Evolutionary conservation across 805 yeast species (phyloP).

Genomic region (Barnettozyma vustinii): DNA sequence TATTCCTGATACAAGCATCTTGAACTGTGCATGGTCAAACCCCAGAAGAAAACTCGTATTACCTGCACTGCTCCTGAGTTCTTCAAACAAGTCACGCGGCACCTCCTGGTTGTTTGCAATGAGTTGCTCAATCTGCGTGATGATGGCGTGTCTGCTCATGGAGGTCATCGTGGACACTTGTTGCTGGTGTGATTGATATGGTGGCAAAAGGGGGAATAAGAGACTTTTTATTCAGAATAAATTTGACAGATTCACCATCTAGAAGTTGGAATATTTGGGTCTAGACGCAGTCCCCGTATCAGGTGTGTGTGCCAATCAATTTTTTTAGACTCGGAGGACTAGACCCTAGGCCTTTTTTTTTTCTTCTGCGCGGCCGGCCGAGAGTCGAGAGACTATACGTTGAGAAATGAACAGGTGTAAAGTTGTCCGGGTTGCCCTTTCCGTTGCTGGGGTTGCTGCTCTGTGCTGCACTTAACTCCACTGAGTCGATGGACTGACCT

Average conservation of each 20-base stretch:
- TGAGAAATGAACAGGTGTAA: background rate
- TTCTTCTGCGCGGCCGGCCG: background rate
- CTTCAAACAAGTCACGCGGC: constrained; percentile 10
- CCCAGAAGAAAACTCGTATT: constrained; percentile 11
- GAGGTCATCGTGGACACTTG: constrained; percentile 1
- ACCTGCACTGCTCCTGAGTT: constrained; percentile 14
- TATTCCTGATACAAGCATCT: constrained; percentile 9
- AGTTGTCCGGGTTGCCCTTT: background rate
- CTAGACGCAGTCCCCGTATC: background rate
- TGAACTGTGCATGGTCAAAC: constrained; percentile 11
- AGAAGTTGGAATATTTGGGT: background rate
- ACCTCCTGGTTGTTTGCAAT: background rate
- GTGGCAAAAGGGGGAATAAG: background rate
- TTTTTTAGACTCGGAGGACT: background rate
- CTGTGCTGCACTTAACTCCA: too few species aligned
- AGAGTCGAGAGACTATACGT: background rate
- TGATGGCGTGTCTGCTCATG: constrained; percentile 3
- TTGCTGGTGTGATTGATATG: background rate
- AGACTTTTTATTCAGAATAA: background rate
- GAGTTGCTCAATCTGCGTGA: constrained; percentile 1
- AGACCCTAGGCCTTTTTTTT: background rate
- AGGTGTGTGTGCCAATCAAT: background rate
- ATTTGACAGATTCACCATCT: background rate
- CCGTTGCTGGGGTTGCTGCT: too few species aligned
- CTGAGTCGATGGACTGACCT: too few species aligned